phyloP scores from a whole-genome alignment of 2,329 filamentous ascomycete genomes.

The Aspergillus sp. region DNA sequence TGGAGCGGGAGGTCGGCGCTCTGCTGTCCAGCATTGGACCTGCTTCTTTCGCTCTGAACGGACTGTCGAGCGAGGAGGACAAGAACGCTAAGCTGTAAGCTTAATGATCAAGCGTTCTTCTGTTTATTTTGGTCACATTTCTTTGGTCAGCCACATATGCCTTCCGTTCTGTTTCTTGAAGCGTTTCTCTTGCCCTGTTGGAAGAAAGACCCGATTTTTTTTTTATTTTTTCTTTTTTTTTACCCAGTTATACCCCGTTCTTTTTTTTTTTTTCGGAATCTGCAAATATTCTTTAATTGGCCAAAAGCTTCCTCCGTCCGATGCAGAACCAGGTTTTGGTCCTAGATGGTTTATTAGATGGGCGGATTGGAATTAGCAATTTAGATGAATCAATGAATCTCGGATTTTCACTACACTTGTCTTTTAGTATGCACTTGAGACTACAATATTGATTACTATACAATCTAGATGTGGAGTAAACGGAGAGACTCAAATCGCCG shows the following conservation, averaged over 20 bases:
- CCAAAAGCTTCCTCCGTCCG: neutral
- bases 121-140: slow-evolving; percentile 2
- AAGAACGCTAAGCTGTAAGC: slow-evolving; percentile 37
- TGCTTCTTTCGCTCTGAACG: slow-evolving; percentile 22
- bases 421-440: neutral
- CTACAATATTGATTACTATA: too few relatives aligned
- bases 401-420: neutral
- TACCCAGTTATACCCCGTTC: slow-evolving; percentile 24
- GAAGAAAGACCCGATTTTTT: slow-evolving; percentile 13
- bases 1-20: slow-evolving; percentile 49
- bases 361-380: slow-evolving; percentile 2
- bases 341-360: slow-evolving; percentile 8
- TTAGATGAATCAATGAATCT: slow-evolving; percentile 16
- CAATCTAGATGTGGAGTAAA: neutral
- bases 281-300: slow-evolving; percentile 12
- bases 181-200: slow-evolving; percentile 3
- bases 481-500: slow-evolving; percentile 9
- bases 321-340: slow-evolving; percentile 9
- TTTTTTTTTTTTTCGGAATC: slow-evolving; percentile 12
- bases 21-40: slow-evolving; percentile 38
- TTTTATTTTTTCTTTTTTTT: slow-evolving; percentile 1
- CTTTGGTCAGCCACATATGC: neutral
- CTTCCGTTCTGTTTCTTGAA: slow-evolving; percentile 4
- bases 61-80: slow-evolving; percentile 26
- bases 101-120: slow-evolving; percentile 1